Evolutionary conservation across 345 rosid genomes (phyloP), one percentile per base, ranked within the genome.

Genomic region (Pistacia atlantica): DNA sequence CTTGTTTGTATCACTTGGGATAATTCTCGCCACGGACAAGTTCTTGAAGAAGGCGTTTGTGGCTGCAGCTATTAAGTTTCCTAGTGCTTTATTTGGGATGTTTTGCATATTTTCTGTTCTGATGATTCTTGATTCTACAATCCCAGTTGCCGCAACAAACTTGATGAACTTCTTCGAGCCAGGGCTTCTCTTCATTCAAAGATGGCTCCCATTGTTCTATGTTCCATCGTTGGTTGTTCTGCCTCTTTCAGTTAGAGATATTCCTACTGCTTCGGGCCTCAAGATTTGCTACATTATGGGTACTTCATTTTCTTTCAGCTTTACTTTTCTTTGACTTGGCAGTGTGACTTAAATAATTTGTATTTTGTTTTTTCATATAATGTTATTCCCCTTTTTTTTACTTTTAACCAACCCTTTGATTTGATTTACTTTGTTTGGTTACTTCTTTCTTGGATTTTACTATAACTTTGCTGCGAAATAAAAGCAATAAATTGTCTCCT

Each of bases 181-280:
- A 14, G 97, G 93, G 10, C 82, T 95, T 74, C 33, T 90, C 63
- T 95, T 95, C 83, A 93, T 95, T 37, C 98, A 95, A 57, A 91
- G 97, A 87, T 95, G 97, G 97, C 94, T 95, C 78, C 98, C 98
- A 0, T 79, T 93, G 91, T 95, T 95, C 83, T 95, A 95, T 38
- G 97, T 95, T 65, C 98, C 98, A 48, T 92, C 93, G 20, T 84
- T 95, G 72, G 98, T 95, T 14, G 93, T 93, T 65, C 82, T 95
- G 84, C 98, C 98, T 5, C 94, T 95, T 62, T 90, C 98, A 46
- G 93, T 93, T 69, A 87, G 85, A 75, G 98, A 93, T 73, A 95
- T 95, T 70, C 98, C 98, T 9, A 89, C 98, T 6, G 94, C 97
- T 84, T 93, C 98, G 0, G 98, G 97, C 11, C 68, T 90, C 86